Conservation (phyloP, 2,329 filamentous ascomycete genomes). For the Atkinsonella hypoxylon region DNA sequence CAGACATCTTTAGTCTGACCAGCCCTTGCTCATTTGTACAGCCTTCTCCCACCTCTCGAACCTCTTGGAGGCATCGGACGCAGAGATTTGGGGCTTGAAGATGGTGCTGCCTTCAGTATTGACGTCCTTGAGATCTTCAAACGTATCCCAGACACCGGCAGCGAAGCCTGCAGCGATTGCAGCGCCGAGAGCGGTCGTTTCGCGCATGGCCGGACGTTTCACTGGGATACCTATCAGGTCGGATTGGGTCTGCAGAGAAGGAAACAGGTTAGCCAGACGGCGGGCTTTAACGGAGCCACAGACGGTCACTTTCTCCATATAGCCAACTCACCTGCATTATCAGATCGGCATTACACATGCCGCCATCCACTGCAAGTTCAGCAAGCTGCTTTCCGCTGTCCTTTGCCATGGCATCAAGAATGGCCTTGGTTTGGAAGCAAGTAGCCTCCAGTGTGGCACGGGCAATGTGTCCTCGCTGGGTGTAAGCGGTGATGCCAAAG, state of each 20-base stretch:
- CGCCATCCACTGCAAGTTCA: conserved; percentile 71
- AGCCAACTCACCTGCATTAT: conserved; percentile 51
- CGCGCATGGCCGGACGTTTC: conserved; percentile 67
- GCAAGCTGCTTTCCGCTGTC: conserved; percentile 62
- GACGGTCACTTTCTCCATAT: background rate
- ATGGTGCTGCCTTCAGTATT: conserved; percentile 57
- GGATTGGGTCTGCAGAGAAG: conserved; percentile 50
- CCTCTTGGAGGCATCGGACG: conserved; percentile 46
- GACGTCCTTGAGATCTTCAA: conserved; percentile 59
- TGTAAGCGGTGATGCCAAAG: conserved; percentile 68
- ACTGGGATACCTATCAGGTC: conserved; percentile 72
- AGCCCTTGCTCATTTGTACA: conserved; percentile 68
- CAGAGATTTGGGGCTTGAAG: conserved; percentile 55
- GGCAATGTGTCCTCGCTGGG: conserved; percentile 64
- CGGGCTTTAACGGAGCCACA: background rate
- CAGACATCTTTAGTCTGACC: conserved; percentile 32
- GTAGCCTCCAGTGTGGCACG: conserved; percentile 70
- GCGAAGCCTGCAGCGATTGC: conserved; percentile 76
- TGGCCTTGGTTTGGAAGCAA: conserved; percentile 75
- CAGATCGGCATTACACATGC: conserved; percentile 70
- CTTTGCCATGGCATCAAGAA: conserved; percentile 69
- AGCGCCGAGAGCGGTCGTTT: conserved; percentile 71
- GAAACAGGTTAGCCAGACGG: background rate
- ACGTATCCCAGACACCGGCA: conserved; percentile 60
- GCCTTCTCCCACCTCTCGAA: conserved; percentile 66